Percentiles rank a stretch among this genome's conserved stretches.
These are phyloP conservation scores for Crucibulum laeve DNA, from an alignment of 768 basidiomycete species.

Conservation along the genomic window DNA sequence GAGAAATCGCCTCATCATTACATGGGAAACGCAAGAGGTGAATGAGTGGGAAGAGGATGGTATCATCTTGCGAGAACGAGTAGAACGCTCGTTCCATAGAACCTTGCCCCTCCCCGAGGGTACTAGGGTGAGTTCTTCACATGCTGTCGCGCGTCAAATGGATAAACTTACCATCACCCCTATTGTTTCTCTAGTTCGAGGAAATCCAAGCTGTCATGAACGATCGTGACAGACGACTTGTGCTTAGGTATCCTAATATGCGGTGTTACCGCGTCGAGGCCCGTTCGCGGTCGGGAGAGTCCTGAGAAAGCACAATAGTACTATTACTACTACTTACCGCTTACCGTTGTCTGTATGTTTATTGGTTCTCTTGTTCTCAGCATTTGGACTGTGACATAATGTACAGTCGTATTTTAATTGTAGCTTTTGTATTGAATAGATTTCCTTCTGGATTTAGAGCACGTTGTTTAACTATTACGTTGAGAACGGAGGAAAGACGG, in stretches of 20 bases:
- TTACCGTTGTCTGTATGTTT: not conserved
- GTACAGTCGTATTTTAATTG: not conserved
- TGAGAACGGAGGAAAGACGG: too few species aligned
- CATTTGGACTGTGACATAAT: not conserved
- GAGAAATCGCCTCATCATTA: constrained; percentile 55
- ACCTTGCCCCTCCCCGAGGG: constrained; percentile 72
- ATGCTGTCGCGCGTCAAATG: too few species aligned
- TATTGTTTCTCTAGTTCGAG: constrained; percentile 57
- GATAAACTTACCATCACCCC: constrained; percentile 1
- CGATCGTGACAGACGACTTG: constrained; percentile 41
- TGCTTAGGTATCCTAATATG: constrained; percentile 65
- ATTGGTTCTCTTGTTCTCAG: not conserved
- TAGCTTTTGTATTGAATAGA: not conserved
- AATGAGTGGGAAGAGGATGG: constrained; percentile 59
- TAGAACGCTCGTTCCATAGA: constrained; percentile 60
- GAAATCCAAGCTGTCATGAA: constrained; percentile 69
- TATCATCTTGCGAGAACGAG: constrained; percentile 55
- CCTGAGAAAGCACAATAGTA: constrained; percentile 16
- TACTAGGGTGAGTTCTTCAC: constrained; percentile 46
- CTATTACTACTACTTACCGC: constrained; percentile 2
- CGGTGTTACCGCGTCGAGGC: constrained; percentile 40
- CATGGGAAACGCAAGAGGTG: constrained; percentile 59
- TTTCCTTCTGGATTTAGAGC: too few species aligned
- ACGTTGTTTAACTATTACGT: too few species aligned
- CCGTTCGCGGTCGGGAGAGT: constrained; percentile 37